Evolutionary conservation across 2,329 filamentous ascomycete species (phyloP), one percentile per base, ranked within the genome.

Genomic region (Ceratocystis huliohia): DNA sequence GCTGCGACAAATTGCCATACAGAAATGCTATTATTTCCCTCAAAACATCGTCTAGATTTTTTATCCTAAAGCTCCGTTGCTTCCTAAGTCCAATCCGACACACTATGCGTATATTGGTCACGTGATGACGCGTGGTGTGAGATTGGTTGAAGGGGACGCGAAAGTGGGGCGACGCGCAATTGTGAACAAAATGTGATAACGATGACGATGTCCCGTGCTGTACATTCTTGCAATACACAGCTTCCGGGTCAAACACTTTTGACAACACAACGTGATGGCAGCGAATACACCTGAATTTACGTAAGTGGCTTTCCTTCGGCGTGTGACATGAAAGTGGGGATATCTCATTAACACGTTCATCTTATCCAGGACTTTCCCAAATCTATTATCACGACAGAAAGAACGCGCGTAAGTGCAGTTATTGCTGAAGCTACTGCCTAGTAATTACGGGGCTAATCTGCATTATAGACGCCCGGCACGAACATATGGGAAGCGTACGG

Each of bases 401-500:
- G 50, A 45, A 41, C 63, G 66, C 59, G 62, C 62, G 66, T 67
- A 67, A 22, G 66, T 64, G 22, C 44, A 8, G 28, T 5, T 28
- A 5, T 22, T 57, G 15, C 45, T 15, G 22, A 22, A 30, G 28
- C 22, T 65, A 10, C 5, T 17, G 3, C 62, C 10, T 53, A 2
- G 10, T 22, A 17, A 28, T 41, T 17, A 66, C 10, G 7, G 25
- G 33, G 30, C 41, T 66, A 56, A 64, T 61, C 20, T 6, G 5
- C 15, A 2, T 45, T 3, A 1, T 45, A 68, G 68, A 13, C 68
- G 68, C 28, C 59, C 68, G 1, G 69, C 77, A 15, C 74, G 75
- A 66, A 79, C 77, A 13, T 79, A 79, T 53, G 75, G 77, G 56
- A 76, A 75, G 68, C 74, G 74, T 44, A 65, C 69, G 7, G 69